Evolutionary conservation across 129 eudicot genomes (phyloP), one percentile per base, ranked within the genome.

Genomic region (Chrysanthemum makinoi): DNA sequence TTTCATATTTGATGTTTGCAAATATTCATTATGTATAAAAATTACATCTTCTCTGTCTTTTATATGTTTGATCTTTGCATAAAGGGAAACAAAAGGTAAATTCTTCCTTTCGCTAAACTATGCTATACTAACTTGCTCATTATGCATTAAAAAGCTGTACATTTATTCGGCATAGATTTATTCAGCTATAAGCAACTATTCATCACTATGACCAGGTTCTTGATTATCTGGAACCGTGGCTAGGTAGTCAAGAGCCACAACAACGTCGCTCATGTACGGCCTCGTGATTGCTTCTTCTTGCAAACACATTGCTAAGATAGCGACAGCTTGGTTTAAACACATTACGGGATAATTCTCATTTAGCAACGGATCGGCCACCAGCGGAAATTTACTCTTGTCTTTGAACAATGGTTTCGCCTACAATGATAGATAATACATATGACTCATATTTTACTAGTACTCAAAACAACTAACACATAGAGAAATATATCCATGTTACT

Each of bases 251-350:
- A 90, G 89, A 17, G 96, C 94, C 46, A 91, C 83, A 48, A 87
- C 94, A n/a, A 90, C 87, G 28, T 90, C 96, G 18, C 84, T 78
- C 67, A 87, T 87, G 57, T 84, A 81, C 20, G 96, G 94, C 75
- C 96, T 75, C 2, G 96, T 90, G 79, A 70, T 68, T 28, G 96
- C 84, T 82, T 85, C 96, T 10, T 87, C 94, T 81, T 90, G 96
- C 20, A 90, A 82, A 69, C 94, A 90, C 96, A 90, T 90, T 18
- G 88, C 80, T 56, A 88, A 89, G 59, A 87, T 74, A 28, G 94
- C 96, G 48, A 90, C 55, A 15, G 94, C 96, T 81, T 90, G 96
- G 79, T 84, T 64, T 7, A 87, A 80, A 48, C 81, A 75, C 79
- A 80, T 90, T 30, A 80, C 51, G 4, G 96, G 87, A 74, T 82